Evolutionary conservation across 116 monocot genomes (phyloP), one percentile per base, ranked within the genome.

Genomic region (Phalaenopsis hybrid): DNA sequence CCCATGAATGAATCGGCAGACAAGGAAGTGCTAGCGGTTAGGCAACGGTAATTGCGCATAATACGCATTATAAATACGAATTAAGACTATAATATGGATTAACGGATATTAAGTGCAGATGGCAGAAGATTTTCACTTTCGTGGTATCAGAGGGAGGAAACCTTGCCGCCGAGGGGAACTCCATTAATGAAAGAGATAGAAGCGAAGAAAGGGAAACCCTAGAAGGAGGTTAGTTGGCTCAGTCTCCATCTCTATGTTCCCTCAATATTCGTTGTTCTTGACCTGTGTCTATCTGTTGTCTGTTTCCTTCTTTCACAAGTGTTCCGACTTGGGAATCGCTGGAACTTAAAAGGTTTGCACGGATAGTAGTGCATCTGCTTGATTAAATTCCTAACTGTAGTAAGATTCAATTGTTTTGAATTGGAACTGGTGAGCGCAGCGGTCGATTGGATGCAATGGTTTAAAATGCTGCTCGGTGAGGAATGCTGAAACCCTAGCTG

Each of bases 401-500:
- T 51, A 10, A 8, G 31, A 46, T 75, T 72, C 15, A 15, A 16
- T 2, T n/a, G 45, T 51, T 77, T 51, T 51, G 77, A 51, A 77
- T n/a, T 49, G 49, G 49, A 10, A 1, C 13, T 52, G 49, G 75
- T 6, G 17, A 5, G 20, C 21, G 75, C 9, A 18, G 6, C 31
- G 10, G 9, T 77, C n/a, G 20, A 45, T 43, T 75, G 45, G 75
- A 68, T 46, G 73, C 69, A 52, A n/a, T 12, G 48, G 72, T 8
- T 18, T 46, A 43, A 31, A 13, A 12, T 67, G 77, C 49, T 52
- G 28, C 51, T 28, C 8, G 48, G 16, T 25, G 21, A 43, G 51
- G 50, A 77, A 77, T 77, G 49, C 13, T n/a, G 49, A 52, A 77
- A 77, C 51, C 49, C 31, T 77, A 50, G 77, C 46, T 75, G 75